Evolutionary conservation across 306 rosid genomes (phyloP).

Genomic region (Ormosia emarginata): DNA sequence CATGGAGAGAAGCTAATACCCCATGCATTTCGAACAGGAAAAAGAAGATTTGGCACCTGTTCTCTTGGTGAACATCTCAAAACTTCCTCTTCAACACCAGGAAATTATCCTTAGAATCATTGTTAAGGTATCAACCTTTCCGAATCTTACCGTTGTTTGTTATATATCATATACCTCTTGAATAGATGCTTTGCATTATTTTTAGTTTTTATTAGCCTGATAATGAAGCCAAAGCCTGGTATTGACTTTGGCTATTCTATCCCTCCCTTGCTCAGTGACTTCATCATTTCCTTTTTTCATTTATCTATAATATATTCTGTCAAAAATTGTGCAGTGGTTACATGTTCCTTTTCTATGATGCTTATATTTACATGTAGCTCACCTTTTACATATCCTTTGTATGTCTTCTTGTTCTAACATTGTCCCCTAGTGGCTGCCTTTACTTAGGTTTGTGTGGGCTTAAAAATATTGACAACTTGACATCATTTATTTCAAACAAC

Average conservation of each 20-base stretch:
- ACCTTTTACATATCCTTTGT: not conserved
- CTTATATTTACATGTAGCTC: not conserved
- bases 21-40: constrained; percentile 46
- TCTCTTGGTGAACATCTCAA: constrained; percentile 72
- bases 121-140: constrained; percentile 51
- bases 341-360: not conserved
- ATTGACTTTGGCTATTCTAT: not conserved
- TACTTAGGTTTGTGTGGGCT: not conserved
- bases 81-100: constrained; percentile 87
- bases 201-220: not conserved
- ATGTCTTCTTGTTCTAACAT: no score
- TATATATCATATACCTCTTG: constrained; percentile 1
- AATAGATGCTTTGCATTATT: not conserved
- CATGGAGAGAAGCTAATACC: constrained; percentile 20
- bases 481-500: not conserved
- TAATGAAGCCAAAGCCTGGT: not conserved
- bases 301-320: not conserved
- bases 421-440: no score
- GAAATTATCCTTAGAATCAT: constrained; percentile 80
- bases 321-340: not conserved
- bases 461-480: not conserved
- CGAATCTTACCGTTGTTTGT: not conserved
- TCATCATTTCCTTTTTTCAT: not conserved
- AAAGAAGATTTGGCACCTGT: constrained; percentile 76
- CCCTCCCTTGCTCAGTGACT: not conserved